Conservation (phyloP, 495 filamentous ascomycete genomes). For the Neurospora sp. region DNA sequence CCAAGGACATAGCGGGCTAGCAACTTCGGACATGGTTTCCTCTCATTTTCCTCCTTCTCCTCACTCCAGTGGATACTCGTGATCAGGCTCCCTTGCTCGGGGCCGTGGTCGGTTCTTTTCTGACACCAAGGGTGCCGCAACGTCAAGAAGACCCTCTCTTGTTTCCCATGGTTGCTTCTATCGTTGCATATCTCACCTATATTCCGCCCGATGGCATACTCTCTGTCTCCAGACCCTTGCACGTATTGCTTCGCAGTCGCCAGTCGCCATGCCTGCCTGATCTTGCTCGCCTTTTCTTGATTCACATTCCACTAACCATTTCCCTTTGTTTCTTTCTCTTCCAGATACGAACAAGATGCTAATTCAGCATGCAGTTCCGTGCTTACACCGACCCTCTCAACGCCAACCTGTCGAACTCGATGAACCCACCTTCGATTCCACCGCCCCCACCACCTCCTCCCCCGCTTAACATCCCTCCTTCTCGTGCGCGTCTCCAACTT, state of each 20-base stretch:
- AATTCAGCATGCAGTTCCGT: constrained; percentile 33
- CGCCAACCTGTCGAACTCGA: constrained; percentile 24
- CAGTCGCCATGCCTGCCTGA: not conserved
- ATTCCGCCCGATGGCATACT: not conserved
- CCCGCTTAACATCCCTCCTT: constrained; percentile 69
- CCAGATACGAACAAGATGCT: constrained; percentile 2
- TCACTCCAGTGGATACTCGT: not conserved
- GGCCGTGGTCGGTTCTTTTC: not conserved
- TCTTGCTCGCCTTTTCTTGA: not conserved
- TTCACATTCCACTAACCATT: not conserved
- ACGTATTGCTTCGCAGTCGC: not conserved
- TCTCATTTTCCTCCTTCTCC: not conserved
- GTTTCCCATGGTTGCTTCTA: not conserved
- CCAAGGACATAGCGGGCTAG: not conserved
- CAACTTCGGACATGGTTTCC: not conserved
- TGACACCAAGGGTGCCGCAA: not conserved
- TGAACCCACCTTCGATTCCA: constrained; percentile 41
- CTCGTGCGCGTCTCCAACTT: constrained; percentile 76
- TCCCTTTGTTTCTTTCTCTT: constrained; percentile 1
- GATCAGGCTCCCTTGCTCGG: not conserved
- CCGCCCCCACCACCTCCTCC: constrained; percentile 49
- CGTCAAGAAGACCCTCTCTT: not conserved
- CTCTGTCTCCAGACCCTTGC: not conserved
- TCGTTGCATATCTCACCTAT: not conserved
- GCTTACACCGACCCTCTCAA: constrained; percentile 41